These are phyloP conservation scores for Ustilago esculenta DNA, from an alignment of 1,284 basidiomycete genomes.

Conservation along the genomic window DNA sequence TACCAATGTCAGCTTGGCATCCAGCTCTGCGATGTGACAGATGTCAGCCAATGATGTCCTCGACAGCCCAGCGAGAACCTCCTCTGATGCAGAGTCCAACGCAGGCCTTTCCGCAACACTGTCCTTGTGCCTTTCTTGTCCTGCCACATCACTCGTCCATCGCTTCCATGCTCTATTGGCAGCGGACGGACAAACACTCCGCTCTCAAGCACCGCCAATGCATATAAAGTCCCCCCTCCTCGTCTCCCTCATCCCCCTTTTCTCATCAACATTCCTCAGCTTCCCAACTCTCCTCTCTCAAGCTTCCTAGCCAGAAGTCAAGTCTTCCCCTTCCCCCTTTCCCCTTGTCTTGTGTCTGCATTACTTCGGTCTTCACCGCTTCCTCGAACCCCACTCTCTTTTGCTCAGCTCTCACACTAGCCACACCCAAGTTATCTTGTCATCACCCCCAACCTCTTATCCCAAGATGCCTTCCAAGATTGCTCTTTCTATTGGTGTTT, in stretches of 20 bases:
- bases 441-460: neutral
- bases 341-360: conserved; percentile 11
- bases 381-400: conserved; percentile 22
- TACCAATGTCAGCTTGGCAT: conserved; percentile 4
- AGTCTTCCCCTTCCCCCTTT: conserved; percentile 4
- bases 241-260: conserved; percentile 20
- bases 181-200: conserved; percentile 18
- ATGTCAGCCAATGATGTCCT: neutral
- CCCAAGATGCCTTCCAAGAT: conserved; percentile 48
- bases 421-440: neutral
- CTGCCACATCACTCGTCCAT: neutral
- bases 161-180: conserved; percentile 9
- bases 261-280: conserved; percentile 32
- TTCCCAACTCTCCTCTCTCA: conserved; percentile 13
- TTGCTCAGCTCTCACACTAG: conserved; percentile 1
- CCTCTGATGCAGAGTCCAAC: neutral
- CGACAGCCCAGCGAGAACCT: neutral
- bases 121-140: neutral
- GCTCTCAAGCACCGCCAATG: conserved; percentile 16
- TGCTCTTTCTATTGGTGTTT: conserved; percentile 34
- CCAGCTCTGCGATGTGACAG: neutral
- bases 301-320: conserved; percentile 37
- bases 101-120: neutral
- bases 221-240: conserved; percentile 31
- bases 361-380: conserved; percentile 33